A percentile compares a stretch with the other conserved stretches of the same genome.
These are phyloP conservation scores for Ceratopteris richardii DNA, from an alignment of 75 land plant genomes.

Conservation along the genomic window DNA sequence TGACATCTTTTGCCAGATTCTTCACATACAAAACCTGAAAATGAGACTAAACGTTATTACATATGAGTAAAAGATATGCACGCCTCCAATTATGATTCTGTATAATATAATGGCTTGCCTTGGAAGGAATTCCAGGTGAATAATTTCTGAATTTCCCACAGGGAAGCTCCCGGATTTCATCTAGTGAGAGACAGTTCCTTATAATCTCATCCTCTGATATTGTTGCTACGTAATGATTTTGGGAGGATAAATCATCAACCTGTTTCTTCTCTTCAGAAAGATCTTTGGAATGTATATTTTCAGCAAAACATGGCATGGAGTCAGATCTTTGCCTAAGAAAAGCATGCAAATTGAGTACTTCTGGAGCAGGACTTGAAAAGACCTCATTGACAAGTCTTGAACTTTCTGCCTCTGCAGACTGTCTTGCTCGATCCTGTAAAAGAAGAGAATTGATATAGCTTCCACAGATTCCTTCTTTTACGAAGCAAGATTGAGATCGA, in stretches of 20 bases:
- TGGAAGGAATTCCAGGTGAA: conserved; percentile 31
- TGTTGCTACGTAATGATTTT: conserved; percentile 2
- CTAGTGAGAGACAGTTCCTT: conserved; percentile 26
- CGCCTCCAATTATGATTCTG: neutral
- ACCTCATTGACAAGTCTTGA: conserved; percentile 23
- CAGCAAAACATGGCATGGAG: neutral
- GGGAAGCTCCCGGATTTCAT: conserved; percentile 29
- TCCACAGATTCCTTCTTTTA: too few species aligned
- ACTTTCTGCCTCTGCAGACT: conserved; percentile 7
- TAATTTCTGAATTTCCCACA: conserved; percentile 37
- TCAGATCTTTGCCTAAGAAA: conserved; percentile 25
- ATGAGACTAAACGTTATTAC: neutral
- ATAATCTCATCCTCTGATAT: conserved; percentile 20
- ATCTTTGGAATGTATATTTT: neutral
- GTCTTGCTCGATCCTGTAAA: conserved; percentile 34
- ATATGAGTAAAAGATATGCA: neutral
- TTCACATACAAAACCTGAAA: conserved; percentile 33
- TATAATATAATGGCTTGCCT: conserved; percentile 13
- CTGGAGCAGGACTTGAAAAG: conserved; percentile 38
- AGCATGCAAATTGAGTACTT: conserved; percentile 31
- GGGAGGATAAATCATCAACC: neutral
- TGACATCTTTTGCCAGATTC: conserved; percentile 29
- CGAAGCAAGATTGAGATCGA: too few species aligned
- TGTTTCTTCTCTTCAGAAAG: neutral
- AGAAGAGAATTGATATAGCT: too few species aligned